phyloP scores from a whole-genome alignment of 768 basidiomycete species.

The Boletus sensibilis region DNA sequence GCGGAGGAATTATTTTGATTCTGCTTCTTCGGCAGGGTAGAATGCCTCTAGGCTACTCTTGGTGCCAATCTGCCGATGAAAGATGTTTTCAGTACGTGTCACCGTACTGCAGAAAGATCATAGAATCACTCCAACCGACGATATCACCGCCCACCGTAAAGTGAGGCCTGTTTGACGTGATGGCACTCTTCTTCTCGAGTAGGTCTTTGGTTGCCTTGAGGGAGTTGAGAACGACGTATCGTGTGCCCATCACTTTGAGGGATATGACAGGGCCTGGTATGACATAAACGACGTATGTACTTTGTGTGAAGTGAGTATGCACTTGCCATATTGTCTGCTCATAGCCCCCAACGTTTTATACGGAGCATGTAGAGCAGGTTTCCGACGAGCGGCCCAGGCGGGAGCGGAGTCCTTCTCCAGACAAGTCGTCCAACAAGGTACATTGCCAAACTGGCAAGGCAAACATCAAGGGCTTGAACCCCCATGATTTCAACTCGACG shows the following conservation, averaged over 20 bases:
- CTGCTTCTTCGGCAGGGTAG: slow-evolving; percentile 2
- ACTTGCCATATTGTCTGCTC: slow-evolving; percentile 45
- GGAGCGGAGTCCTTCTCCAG: background rate
- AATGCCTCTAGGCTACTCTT: slow-evolving; percentile 6
- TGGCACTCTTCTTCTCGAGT: slow-evolving; percentile 10
- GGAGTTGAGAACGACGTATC: slow-evolving; percentile 49
- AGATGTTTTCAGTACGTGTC: slow-evolving; percentile 2
- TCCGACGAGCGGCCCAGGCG: slow-evolving; percentile 43
- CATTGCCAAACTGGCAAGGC: slow-evolving; percentile 12
- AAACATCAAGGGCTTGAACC: background rate
- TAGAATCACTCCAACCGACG: slow-evolving; percentile 5
- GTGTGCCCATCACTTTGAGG: slow-evolving; percentile 38
- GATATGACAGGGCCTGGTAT: slow-evolving; percentile 11
- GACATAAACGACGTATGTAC: slow-evolving; percentile 5
- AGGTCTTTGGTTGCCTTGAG: slow-evolving; percentile 29
- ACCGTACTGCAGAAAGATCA: slow-evolving; percentile 8
- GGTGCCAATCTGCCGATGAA: slow-evolving; percentile 8
- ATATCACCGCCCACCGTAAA: slow-evolving; percentile 22
- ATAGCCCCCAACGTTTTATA: slow-evolving; percentile 48
- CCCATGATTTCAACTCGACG: background rate
- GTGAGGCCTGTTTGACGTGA: slow-evolving; percentile 6
- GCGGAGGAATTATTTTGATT: slow-evolving; percentile 1
- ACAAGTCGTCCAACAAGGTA: background rate
- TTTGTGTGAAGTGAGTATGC: background rate
- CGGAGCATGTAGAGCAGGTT: slow-evolving; percentile 46